phyloP scores from a whole-genome alignment of 169 alveolate species.

The Plasmodium vivax region DNA sequence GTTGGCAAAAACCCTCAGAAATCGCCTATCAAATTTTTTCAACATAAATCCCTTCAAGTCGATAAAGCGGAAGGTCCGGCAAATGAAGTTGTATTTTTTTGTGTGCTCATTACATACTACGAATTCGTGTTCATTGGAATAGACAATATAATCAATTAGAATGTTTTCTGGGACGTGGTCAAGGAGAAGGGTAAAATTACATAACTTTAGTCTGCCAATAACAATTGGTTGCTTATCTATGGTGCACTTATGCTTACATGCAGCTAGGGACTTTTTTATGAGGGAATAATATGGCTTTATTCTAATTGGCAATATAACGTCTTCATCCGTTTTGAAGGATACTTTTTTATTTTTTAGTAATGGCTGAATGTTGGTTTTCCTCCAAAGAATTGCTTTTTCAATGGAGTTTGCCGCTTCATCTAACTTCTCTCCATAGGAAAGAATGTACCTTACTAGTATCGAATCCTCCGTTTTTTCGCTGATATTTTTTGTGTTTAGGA shows the following conservation, averaged over 20 bases:
- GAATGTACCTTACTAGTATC: constrained; percentile 40
- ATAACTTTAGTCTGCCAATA: constrained; percentile 57
- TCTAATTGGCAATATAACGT: constrained; percentile 31
- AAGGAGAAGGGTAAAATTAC: constrained; percentile 62
- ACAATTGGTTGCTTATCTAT: constrained; percentile 68
- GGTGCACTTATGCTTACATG: constrained; percentile 37
- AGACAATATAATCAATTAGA: constrained; percentile 55
- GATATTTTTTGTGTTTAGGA: constrained; percentile 40
- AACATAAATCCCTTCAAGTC: constrained; percentile 66
- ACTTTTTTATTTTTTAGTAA: constrained; percentile 34
- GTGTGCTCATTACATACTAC: constrained; percentile 37
- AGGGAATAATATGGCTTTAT: constrained; percentile 63
- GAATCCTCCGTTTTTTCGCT: constrained; percentile 42
- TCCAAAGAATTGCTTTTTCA: constrained; percentile 45
- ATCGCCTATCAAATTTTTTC: constrained; percentile 52
- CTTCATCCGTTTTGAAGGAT: neutral
- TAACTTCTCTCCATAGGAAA: constrained; percentile 59
- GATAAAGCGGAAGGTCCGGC: constrained; percentile 56
- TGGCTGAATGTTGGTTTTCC: constrained; percentile 38
- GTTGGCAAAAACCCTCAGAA: constrained; percentile 47
- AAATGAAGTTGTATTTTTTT: constrained; percentile 9
- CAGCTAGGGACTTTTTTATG: constrained; percentile 63
- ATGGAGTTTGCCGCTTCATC: constrained; percentile 53
- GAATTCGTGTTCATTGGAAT: constrained; percentile 61
- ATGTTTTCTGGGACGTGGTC: constrained; percentile 65